Evolutionary conservation across 768 basidiomycete species (phyloP), one percentile per base, ranked within the genome.

Genomic region (Phylloporus arenicola): DNA sequence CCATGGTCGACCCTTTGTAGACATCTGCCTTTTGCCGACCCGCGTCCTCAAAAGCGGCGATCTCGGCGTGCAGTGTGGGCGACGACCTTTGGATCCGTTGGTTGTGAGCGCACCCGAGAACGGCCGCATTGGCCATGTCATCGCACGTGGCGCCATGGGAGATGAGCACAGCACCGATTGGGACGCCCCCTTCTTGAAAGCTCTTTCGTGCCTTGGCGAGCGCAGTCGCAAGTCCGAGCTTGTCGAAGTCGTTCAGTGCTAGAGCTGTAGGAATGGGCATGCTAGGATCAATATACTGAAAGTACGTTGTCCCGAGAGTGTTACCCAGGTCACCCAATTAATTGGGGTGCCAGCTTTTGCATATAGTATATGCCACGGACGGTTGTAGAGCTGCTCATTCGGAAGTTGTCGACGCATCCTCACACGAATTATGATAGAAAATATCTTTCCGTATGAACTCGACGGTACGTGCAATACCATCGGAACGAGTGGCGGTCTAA

Each of bases 121-220:
- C 60, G 11, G 54, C 52, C 3, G 59, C 49, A n/a, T 53, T 19
- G 13, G 25, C 43, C 4, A n/a, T 6, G 9, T 29, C 16, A 10
- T 52, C 40, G 5, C n/a, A 29, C 6, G 53, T 53, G 33, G 50
- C 20, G 3, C 56, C 61, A 14, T 68, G 66, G 38, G 56, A 60
- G 40, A 78, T 57, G 35, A 83, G 66, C 1, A 72, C 75, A 4
- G 78, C 76, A 11, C 83, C 82, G 54, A 85, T 84, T 11, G 83
- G 81, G n/a, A 84, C 70, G 0, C 83, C 82, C 1, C 81, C 79
- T 52, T 83, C 75, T 0, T 50, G 57, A 35, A 71, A 71, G 48
- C 80, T 74, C 45, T 72, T 71, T 29, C 61, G 60, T 0, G 79
- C 83, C 54, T 83, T 72, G 3, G 53, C 59, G 43, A 70, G 52